These are phyloP conservation scores for Beta macrorhiza DNA, from an alignment of 179 eudicot species.

Conservation along the genomic window DNA sequence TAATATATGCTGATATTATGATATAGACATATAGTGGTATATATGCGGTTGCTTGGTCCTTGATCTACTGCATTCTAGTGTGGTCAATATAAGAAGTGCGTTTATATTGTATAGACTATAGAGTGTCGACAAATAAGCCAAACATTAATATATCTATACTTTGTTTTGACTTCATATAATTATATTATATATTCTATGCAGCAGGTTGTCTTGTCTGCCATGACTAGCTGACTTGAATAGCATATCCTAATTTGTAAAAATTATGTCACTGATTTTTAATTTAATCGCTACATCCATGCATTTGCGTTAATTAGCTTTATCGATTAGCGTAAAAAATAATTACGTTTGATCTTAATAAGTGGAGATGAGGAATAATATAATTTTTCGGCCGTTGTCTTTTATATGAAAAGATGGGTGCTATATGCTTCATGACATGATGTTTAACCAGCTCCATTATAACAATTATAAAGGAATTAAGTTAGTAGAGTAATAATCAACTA, in stretches of 20 bases:
- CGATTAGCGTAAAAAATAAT: not conserved
- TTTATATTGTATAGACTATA: too few species aligned
- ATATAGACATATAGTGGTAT: too few species aligned
- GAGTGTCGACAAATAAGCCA: not conserved
- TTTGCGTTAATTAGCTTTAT: not conserved
- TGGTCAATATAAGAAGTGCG: too few species aligned
- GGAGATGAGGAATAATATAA: not conserved
- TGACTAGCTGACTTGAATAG: constrained; percentile 21
- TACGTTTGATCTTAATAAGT: not conserved
- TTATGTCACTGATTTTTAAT: not conserved
- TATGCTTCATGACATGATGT: not conserved
- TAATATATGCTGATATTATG: too few species aligned
- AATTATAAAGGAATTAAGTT: not conserved
- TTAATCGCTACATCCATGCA: not conserved
- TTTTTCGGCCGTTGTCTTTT: not conserved
- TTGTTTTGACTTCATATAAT: constrained; percentile 19
- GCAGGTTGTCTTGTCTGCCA: constrained; percentile 27
- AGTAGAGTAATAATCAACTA: not conserved
- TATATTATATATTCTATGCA: not conserved
- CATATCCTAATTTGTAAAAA: not conserved
- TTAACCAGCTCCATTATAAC: not conserved
- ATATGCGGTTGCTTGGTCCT: constrained; percentile 5
- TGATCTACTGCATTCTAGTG: constrained; percentile 2
- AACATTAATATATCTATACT: not conserved
- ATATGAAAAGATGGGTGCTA: not conserved